Conservation (phyloP, 2,329 filamentous ascomycete genomes). For the Ophiostoma ulmi region DNA sequence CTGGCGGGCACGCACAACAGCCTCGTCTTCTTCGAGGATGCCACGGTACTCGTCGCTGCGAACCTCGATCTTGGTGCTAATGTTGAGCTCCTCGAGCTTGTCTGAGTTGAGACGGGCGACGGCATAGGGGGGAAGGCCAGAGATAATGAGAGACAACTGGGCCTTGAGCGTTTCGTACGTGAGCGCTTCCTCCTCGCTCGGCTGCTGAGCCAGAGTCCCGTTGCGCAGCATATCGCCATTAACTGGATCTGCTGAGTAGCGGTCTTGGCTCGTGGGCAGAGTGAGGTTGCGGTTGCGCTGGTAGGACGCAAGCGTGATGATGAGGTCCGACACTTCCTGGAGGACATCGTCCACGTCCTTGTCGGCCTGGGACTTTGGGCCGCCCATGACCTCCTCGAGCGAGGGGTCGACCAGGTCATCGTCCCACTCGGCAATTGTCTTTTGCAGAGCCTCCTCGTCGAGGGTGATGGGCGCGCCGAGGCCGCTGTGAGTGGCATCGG, state of each 20-base stretch:
- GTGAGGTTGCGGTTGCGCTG: conserved; percentile 73
- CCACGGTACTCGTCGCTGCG: conserved; percentile 69
- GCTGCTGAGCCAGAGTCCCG: conserved; percentile 61
- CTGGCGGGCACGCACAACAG: conserved; percentile 42
- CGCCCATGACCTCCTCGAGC: conserved; percentile 48
- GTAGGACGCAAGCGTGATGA: conserved; percentile 71
- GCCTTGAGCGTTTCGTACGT: conserved; percentile 70
- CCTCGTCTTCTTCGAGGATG: conserved; percentile 77
- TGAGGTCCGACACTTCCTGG: conserved; percentile 66
- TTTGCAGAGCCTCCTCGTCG: conserved; percentile 49
- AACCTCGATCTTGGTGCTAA: conserved; percentile 72
- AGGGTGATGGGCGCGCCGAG: conserved; percentile 29
- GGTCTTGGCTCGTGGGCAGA: conserved; percentile 58
- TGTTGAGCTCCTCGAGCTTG: conserved; percentile 73
- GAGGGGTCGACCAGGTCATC: conserved; percentile 54
- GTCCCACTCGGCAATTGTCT: conserved; percentile 56
- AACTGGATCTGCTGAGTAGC: conserved; percentile 57
- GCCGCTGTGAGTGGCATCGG: conserved; percentile 3
- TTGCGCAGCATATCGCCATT: conserved; percentile 63
- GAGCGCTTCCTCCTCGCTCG: conserved; percentile 51
- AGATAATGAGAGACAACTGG: conserved; percentile 68
- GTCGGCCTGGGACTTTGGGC: conserved; percentile 44
- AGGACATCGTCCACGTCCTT: conserved; percentile 65
- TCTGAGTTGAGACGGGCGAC: conserved; percentile 83
- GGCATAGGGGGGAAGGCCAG: conserved; percentile 73